Base-by-base conservation (phyloP, 176 grass and related monocot species). In the Musa itinerans region DNA sequence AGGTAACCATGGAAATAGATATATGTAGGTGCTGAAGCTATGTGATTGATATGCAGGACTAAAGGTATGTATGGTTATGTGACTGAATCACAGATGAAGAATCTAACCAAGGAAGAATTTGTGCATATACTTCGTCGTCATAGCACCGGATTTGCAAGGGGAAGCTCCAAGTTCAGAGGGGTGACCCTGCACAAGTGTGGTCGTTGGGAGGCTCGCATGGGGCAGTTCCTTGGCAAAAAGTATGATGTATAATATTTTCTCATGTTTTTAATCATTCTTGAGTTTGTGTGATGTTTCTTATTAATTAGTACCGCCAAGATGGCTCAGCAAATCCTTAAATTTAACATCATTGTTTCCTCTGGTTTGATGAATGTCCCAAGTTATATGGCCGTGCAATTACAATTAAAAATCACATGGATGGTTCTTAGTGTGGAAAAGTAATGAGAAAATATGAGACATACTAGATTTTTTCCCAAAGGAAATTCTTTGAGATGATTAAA, bases 151-250 rank as follows among this genome's bases (percentile, higher is more conserved):
- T 99, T 99, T 69, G 90, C 95, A 3, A 87, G 95, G 73, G 90
- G 95, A 27, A 99, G 90, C 80, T 99, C 95, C 17, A 99, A 92
- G 73, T 99, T 87, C 80, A 81, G 95, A 65, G 95, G 95, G 11
- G 95, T 99, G 22, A 94, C 95, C 50, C 84, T 94, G 52, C 95
- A 99, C 74, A 99, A 99, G 83, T 99, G 90, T 53, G 95, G 95
- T 27, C 91, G 95, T 26, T 99, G 95, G 95, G 95, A 99, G 78
- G 95, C 90, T 1, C 81, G 95, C 72, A 99, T 99, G 95, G 95
- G 95, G 13, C 95, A 99, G 53, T 88, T 99, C 61, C 95, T 99
- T n/a, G 95, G 90, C 63, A 99, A 99, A 82, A 99, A 99, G 95
- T 99, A 94, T 77, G 83, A 21, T 12, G 3, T 14, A 1, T 57